phyloP scores from a whole-genome alignment of 1,284 basidiomycete genomes.

The Flammula alnicola region DNA sequence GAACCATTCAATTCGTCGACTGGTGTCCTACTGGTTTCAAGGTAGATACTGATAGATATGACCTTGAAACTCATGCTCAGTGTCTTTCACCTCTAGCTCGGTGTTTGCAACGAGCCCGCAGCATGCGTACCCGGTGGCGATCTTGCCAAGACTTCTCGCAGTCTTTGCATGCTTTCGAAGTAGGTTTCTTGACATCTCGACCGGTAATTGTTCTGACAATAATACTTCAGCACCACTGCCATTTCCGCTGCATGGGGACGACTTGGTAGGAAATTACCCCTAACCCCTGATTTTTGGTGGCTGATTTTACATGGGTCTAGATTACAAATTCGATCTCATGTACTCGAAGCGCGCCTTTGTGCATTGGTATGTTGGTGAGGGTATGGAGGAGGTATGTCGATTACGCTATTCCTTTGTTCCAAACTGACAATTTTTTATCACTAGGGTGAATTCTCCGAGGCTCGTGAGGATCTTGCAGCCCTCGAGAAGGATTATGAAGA shows the following conservation, averaged over 20 bases:
- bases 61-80: not conserved
- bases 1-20: conserved; percentile 96
- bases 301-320: too few relatives aligned
- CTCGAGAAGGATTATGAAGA: conserved; percentile 98
- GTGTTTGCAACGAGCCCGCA: conserved; percentile 96
- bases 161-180: conserved; percentile 95
- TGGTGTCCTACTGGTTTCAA: conserved; percentile 99
- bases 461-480: conserved; percentile 95
- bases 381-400: conserved; percentile 99
- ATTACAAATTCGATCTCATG: conserved; percentile 99
- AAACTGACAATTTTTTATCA: too few relatives aligned
- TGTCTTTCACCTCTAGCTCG: conserved; percentile 53
- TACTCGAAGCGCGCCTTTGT: conserved; percentile 97
- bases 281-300: too few relatives aligned
- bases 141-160: conserved; percentile 91
- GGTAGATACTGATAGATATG: conserved; percentile 9
- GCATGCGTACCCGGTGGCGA: conserved; percentile 93
- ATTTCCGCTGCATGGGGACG: conserved; percentile 94
- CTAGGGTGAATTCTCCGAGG: conserved; percentile 98
- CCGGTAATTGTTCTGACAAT: conserved; percentile 44
- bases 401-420: too few relatives aligned
- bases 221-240: conserved; percentile 68
- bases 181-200: conserved; percentile 3
- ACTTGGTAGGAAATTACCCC: conserved; percentile 81
- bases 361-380: conserved; percentile 98